Evolutionary conservation across 108 stramenopile genomes (phyloP).

Genomic region (Tribonema minus): DNA sequence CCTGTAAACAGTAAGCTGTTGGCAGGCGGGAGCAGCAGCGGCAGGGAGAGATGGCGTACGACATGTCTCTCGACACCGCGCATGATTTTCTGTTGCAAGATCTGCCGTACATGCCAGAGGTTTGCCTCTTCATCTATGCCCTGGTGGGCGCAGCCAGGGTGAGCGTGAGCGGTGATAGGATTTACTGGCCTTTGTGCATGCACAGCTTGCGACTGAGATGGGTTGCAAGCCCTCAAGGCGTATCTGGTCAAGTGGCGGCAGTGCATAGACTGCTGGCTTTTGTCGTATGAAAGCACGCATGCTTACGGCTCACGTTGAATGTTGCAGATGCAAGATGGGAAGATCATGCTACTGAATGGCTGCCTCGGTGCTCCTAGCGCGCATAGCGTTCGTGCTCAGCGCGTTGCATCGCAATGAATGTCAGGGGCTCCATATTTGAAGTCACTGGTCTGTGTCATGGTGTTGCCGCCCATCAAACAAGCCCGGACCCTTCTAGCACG

Average conservation of each 20-base stretch:
- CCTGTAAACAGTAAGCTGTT: no score
- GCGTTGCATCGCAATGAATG: no score
- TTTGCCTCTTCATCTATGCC: slow-evolving; percentile 17
- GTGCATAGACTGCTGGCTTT: neutral
- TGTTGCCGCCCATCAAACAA: no score
- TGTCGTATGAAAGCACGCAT: neutral
- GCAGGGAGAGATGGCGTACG: no score
- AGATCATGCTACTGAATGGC: no score
- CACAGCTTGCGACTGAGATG: neutral
- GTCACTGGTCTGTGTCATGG: no score
- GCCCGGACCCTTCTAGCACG: no score
- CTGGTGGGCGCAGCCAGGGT: slow-evolving; percentile 26
- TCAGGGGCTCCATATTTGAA: no score
- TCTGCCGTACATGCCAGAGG: slow-evolving; percentile 18
- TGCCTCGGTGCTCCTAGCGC: no score
- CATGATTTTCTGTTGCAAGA: slow-evolving; percentile 12
- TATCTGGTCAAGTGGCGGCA: neutral
- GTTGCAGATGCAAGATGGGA: neutral
- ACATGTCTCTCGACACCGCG: neutral
- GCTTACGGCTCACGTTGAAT: neutral
- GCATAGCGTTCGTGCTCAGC: no score
- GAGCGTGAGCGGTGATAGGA: neutral
- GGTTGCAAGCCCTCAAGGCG: neutral
- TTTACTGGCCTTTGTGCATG: no score
- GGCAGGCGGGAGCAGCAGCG: no score